Evolutionary conservation across 768 basidiomycete genomes (phyloP).

Genomic region (Collybia sp.): DNA sequence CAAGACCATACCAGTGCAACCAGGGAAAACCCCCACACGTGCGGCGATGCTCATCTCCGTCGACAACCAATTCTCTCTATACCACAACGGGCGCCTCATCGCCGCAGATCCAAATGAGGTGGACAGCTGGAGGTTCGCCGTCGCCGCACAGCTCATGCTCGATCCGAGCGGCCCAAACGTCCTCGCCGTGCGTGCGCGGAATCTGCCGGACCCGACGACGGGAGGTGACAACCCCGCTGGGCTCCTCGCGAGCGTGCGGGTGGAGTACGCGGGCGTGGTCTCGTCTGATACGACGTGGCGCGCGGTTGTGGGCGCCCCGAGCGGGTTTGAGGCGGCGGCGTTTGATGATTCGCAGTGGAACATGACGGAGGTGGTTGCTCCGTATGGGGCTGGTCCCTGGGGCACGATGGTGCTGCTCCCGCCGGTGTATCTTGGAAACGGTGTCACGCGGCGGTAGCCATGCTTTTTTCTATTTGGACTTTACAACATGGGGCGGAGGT

Average conservation of each 20-base stretch:
- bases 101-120: slow-evolving; percentile 15
- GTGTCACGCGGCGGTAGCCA: too few relatives aligned
- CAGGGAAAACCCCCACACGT: slow-evolving; percentile 14
- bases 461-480: too few relatives aligned
- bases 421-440: too few relatives aligned
- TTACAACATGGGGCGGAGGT: too few relatives aligned
- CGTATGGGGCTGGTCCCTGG: slow-evolving; percentile 25
- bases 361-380: slow-evolving; percentile 8
- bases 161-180: slow-evolving; percentile 8
- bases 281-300: slow-evolving; percentile 19
- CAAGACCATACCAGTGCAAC: slow-evolving; percentile 17
- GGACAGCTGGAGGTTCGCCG: slow-evolving; percentile 20
- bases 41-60: slow-evolving; percentile 19
- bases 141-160: slow-evolving; percentile 16
- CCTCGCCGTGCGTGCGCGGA: slow-evolving; percentile 24
- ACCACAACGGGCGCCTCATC: slow-evolving; percentile 19
- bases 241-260: slow-evolving; percentile 17
- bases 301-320: slow-evolving; percentile 14
- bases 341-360: slow-evolving; percentile 18
- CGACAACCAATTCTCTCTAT: slow-evolving; percentile 23
- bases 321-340: slow-evolving; percentile 17
- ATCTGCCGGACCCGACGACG: slow-evolving; percentile 12
- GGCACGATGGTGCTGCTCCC: neutral
- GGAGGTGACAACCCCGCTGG: slow-evolving; percentile 20
- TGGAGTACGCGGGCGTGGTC: slow-evolving; percentile 20